A percentile compares a stretch with the other conserved stretches of the same genome.
These are phyloP conservation scores for Brassica juncea DNA, from an alignment of 345 rosid species.

Conservation along the genomic window DNA sequence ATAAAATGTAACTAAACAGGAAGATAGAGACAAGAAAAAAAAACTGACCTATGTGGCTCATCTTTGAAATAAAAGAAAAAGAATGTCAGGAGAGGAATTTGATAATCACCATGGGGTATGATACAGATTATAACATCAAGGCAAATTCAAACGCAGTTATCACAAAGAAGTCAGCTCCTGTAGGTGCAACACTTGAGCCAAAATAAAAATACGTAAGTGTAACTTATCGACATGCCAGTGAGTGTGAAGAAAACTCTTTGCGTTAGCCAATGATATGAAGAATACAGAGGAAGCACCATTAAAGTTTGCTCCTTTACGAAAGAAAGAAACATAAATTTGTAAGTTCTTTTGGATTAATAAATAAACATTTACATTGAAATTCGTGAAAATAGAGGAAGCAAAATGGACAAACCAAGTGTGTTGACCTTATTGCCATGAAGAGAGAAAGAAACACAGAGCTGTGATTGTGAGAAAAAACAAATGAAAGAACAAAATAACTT, in stretches of 20 bases:
- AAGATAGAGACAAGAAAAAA: no score
- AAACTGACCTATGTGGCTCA: no score
- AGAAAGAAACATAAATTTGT: neutral
- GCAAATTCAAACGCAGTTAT: neutral
- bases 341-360: neutral
- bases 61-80: no score
- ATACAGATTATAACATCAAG: neutral
- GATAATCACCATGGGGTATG: neutral
- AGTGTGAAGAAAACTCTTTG: neutral
- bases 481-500: no score
- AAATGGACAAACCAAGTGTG: no score
- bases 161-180: neutral
- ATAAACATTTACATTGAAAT: neutral
- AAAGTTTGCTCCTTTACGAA: no score
- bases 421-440: neutral
- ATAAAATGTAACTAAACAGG: no score
- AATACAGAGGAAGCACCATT: no score
- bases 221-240: neutral
- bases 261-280: neutral
- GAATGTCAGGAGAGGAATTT: neutral
- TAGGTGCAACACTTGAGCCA: neutral
- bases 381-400: neutral
- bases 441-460: neutral
- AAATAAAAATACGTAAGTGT: neutral
- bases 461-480: neutral